Percentiles rank a stretch among this genome's conserved stretches.
phyloP scores from a whole-genome alignment of 2,329 filamentous ascomycete species.

The Diaporthe ilicicola region DNA sequence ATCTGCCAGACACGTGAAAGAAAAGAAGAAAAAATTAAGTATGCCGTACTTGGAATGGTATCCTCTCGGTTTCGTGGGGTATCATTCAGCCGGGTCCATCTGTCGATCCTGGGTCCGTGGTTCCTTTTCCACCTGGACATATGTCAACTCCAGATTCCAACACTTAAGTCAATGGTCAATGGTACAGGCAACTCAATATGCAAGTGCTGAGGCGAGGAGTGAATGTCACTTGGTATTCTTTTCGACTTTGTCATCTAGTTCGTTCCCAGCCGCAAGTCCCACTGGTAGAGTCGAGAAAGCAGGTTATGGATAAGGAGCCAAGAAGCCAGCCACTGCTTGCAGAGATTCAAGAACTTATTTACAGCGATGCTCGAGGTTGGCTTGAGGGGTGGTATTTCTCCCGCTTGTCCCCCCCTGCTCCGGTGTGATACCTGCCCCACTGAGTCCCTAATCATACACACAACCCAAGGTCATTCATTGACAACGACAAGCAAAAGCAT shows the following conservation, averaged over 20 bases:
- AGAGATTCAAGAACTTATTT: slow-evolving; percentile 1
- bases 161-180: too few species aligned
- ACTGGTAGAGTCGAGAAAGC: too few species aligned
- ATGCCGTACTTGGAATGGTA: too few species aligned
- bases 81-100: too few species aligned
- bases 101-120: too few species aligned
- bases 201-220: too few species aligned
- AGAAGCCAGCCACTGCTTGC: neutral
- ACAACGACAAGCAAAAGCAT: slow-evolving; percentile 22
- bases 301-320: neutral
- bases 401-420: neutral
- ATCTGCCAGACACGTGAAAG: too few species aligned
- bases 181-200: too few species aligned
- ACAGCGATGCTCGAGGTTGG: neutral
- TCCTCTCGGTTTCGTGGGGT: too few species aligned
- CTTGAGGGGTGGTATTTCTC: neutral
- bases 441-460: slow-evolving; percentile 9
- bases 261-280: neutral
- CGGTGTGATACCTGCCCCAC: neutral
- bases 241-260: neutral
- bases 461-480: slow-evolving; percentile 11
- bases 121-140: too few species aligned
- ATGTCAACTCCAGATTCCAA: too few species aligned
- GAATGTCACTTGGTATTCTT: neutral
- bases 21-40: too few species aligned